phyloP scores from a whole-genome alignment of 1,139 yeast species.

The Suhomyces yuchorum region DNA sequence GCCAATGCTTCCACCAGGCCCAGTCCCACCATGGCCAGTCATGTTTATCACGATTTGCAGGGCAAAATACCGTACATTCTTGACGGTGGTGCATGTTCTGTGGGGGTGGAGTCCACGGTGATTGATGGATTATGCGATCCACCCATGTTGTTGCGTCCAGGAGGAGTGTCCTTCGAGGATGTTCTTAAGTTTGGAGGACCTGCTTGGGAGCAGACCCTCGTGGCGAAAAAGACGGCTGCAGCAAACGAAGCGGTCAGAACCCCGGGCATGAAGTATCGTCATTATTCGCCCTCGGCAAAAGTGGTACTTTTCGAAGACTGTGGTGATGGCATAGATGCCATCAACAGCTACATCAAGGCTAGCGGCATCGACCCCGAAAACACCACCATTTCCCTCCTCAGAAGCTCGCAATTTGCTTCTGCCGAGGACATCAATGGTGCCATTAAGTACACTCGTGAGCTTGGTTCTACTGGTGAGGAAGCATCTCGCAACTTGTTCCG shows the following conservation, averaged over 20 bases:
- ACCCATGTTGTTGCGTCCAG: slow-evolving; percentile 89
- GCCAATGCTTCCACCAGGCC: slow-evolving; percentile 97
- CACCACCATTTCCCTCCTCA: slow-evolving; percentile 50
- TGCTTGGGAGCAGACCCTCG: slow-evolving; percentile 60
- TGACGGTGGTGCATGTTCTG: slow-evolving; percentile 90
- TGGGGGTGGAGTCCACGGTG: slow-evolving; percentile 93
- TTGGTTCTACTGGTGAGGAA: slow-evolving; percentile 62
- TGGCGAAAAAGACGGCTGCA: slow-evolving; percentile 69
- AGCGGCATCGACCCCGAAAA: slow-evolving; percentile 18
- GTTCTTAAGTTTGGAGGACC: slow-evolving; percentile 62
- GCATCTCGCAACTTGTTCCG: slow-evolving; percentile 78
- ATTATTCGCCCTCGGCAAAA: slow-evolving; percentile 87
- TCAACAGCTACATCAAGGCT: slow-evolving; percentile 28
- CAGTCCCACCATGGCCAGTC: slow-evolving; percentile 85
- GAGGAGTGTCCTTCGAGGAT: slow-evolving; percentile 84
- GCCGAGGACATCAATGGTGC: slow-evolving; percentile 24
- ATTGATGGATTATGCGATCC: slow-evolving; percentile 85
- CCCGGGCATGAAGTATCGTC: slow-evolving; percentile 97
- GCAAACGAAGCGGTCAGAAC: slow-evolving; percentile 76
- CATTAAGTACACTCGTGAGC: slow-evolving; percentile 40
- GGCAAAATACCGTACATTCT: slow-evolving; percentile 82
- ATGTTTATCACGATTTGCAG: slow-evolving; percentile 76
- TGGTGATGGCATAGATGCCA: slow-evolving; percentile 43
- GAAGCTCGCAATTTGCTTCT: slow-evolving; percentile 37
- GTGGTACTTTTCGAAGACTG: slow-evolving; percentile 68